These are phyloP conservation scores for Saksenaea oblongispora DNA, from an alignment of 371 early-diverging fungal genomes.

Conservation along the genomic window DNA sequence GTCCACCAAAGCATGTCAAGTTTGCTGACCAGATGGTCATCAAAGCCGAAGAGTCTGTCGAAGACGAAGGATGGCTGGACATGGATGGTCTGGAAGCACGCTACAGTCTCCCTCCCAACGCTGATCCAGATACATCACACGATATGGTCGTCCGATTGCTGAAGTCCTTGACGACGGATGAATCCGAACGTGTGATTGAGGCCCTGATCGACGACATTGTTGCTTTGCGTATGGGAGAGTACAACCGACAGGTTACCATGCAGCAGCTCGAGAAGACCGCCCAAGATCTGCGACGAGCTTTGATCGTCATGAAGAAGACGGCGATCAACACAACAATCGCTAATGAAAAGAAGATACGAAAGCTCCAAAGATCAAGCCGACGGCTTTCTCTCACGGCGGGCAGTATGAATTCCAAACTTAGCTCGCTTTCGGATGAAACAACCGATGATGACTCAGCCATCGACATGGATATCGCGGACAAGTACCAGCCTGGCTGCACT, in stretches of 20 bases:
- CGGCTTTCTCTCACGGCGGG: neutral
- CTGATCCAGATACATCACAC: conserved; percentile 47
- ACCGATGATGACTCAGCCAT: conserved; percentile 35
- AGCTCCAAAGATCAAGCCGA: conserved; percentile 35
- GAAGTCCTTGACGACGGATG: conserved; percentile 57
- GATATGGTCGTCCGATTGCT: conserved; percentile 60
- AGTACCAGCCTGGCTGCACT: conserved; percentile 28
- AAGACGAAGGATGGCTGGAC: conserved; percentile 27
- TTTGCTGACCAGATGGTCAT: conserved; percentile 25
- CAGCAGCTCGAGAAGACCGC: conserved; percentile 62
- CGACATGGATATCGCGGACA: conserved; percentile 25
- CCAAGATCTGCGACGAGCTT: conserved; percentile 63
- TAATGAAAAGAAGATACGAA: conserved; percentile 72
- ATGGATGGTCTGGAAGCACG: conserved; percentile 51
- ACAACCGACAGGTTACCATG: conserved; percentile 56
- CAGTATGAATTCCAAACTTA: conserved; percentile 14
- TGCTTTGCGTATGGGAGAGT: conserved; percentile 56
- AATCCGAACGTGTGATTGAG: conserved; percentile 66
- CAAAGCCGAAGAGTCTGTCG: neutral
- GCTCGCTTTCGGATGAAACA: conserved; percentile 17
- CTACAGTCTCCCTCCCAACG: conserved; percentile 40
- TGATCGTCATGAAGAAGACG: conserved; percentile 75
- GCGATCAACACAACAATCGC: conserved; percentile 71
- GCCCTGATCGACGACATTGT: conserved; percentile 76
- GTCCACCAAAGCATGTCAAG: conserved; percentile 21